phyloP scores from a whole-genome alignment of 306 rosid genomes.

The Pterocarpus santalinus region DNA sequence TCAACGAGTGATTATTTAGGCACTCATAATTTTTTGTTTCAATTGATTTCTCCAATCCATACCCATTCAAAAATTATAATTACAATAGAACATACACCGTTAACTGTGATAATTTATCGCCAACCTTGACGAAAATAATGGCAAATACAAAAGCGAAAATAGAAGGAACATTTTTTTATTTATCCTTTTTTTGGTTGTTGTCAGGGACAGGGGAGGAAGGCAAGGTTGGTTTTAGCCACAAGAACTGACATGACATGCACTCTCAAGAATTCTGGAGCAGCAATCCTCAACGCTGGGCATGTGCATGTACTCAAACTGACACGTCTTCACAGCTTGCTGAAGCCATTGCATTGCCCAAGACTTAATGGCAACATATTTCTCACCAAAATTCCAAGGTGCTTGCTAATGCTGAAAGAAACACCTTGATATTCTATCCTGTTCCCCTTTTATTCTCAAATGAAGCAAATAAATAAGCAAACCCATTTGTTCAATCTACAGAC shows the following conservation, averaged over 20 bases:
- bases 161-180: not conserved
- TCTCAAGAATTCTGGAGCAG: conserved; percentile 6
- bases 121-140: conserved; percentile 38
- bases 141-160: not conserved
- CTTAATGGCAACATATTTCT: conserved; percentile 24
- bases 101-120: not conserved
- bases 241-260: not conserved
- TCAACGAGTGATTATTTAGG: conserved; percentile 17
- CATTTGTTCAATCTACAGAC: conserved; percentile 49
- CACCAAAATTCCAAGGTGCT: conserved; percentile 40
- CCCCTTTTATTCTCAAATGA: conserved; percentile 49
- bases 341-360: conserved; percentile 39
- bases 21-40: not conserved
- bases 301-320: not conserved
- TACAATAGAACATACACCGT: conserved; percentile 36
- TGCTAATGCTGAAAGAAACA: conserved; percentile 20
- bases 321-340: conserved; percentile 42
- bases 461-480: conserved; percentile 51
- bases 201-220: conserved; percentile 9
- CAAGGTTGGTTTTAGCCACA: conserved; percentile 13
- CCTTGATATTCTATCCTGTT: conserved; percentile 40
- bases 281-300: conserved; percentile 26
- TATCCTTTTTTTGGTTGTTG: not conserved
- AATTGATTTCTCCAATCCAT: not conserved
- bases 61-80: conserved; percentile 38